A percentile compares a stretch with the other conserved stretches of the same genome.
Evolutionary conservation across 2,329 filamentous ascomycete genomes (phyloP).

Genomic region (Paraphoma chrysanthemicola): DNA sequence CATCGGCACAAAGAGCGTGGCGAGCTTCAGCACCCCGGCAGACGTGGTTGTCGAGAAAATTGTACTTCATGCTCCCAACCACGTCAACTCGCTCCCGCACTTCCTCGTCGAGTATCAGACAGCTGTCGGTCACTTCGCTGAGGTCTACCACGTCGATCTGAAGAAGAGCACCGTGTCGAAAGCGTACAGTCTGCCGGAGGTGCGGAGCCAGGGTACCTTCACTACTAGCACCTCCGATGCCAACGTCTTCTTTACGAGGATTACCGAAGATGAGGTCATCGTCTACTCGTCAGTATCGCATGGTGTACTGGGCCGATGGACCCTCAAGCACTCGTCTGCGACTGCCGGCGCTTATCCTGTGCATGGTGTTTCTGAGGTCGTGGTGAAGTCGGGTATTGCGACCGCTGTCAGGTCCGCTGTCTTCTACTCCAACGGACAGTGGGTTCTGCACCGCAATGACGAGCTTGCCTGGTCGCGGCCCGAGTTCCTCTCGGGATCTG

Average conservation of each 20-base stretch:
- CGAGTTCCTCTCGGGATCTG: conserved; percentile 81
- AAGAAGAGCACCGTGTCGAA: conserved; percentile 73
- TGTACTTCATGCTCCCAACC: conserved; percentile 74
- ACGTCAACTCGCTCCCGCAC: conserved; percentile 75
- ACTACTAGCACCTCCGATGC: conserved; percentile 78
- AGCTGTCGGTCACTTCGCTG: conserved; percentile 74
- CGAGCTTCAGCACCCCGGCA: conserved; percentile 53
- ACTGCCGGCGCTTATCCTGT: conserved; percentile 54
- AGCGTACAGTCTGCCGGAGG: conserved; percentile 78
- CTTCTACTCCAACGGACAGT: conserved; percentile 71
- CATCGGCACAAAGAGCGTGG: conserved; percentile 59
- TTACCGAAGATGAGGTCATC: conserved; percentile 75
- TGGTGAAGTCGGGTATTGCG: conserved; percentile 70
- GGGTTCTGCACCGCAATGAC: conserved; percentile 84
- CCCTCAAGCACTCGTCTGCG: conserved; percentile 55
- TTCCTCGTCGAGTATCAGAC: conserved; percentile 86
- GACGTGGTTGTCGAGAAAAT: conserved; percentile 58
- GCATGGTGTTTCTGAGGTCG: conserved; percentile 81
- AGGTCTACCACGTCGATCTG: conserved; percentile 83
- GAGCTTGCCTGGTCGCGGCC: conserved; percentile 79
- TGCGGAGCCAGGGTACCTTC: conserved; percentile 75
- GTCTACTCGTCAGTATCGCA: conserved; percentile 80
- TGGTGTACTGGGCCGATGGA: conserved; percentile 78
- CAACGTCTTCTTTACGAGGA: conserved; percentile 87
- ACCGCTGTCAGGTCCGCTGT: conserved; percentile 82